A percentile compares a stretch with the other conserved stretches of the same genome.
phyloP scores from a whole-genome alignment of 352 stramenopile species.

The Globisporangium alternatum region DNA sequence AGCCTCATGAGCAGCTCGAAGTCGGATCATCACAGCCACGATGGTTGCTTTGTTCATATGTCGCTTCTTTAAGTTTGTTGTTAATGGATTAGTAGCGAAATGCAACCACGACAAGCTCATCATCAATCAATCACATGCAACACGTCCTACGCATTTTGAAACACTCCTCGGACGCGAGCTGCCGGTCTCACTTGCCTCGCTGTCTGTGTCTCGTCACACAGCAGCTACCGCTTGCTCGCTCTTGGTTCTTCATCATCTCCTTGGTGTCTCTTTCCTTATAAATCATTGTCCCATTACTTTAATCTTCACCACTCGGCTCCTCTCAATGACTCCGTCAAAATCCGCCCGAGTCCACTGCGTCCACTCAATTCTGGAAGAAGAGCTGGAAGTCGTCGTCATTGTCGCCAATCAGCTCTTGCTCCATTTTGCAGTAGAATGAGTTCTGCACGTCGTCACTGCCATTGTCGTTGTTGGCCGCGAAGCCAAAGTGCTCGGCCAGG shows the following conservation, averaged over 20 bases:
- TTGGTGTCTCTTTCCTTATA: neutral
- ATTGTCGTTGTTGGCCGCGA: neutral
- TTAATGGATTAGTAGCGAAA: no score
- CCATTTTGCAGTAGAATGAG: neutral
- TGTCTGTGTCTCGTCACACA: neutral
- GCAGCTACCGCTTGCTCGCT: neutral
- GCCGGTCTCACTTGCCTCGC: neutral
- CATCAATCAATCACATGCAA: no score
- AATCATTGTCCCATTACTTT: neutral
- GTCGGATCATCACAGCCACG: no score
- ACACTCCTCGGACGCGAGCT: neutral
- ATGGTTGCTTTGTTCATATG: no score
- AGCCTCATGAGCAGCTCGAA: no score
- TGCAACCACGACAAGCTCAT: no score
- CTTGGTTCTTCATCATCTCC: neutral
- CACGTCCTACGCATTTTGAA: neutral
- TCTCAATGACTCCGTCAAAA: neutral
- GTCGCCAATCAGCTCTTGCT: slow-evolving; percentile 1
- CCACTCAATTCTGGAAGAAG: neutral
- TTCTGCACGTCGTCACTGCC: neutral
- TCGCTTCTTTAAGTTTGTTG: no score
- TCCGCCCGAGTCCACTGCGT: neutral
- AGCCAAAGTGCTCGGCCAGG: slow-evolving; percentile 1
- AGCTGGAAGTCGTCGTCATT: slow-evolving; percentile 2
- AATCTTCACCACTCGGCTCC: neutral